Conservation (phyloP, 2,329 filamentous ascomycete species). For the Colletotrichum sp. region DNA sequence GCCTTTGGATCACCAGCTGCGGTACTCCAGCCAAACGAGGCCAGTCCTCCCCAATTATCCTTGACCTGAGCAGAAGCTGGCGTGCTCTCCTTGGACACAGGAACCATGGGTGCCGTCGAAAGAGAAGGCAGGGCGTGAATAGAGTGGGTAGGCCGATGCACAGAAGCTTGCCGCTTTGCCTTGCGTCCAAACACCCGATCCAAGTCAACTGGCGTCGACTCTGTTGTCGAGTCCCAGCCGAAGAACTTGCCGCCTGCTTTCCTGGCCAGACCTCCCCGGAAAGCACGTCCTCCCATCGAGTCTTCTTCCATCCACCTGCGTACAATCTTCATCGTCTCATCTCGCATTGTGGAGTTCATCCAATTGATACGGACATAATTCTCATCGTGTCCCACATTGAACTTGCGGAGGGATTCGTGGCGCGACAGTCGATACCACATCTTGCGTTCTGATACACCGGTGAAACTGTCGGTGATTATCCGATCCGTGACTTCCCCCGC, state of each 20-base stretch:
- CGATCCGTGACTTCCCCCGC: slow-evolving; percentile 45
- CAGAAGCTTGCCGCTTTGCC: slow-evolving; percentile 25
- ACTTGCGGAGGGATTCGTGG: slow-evolving; percentile 60
- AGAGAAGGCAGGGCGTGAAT: slow-evolving; percentile 3
- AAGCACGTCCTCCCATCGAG: slow-evolving; percentile 56
- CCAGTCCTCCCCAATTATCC: slow-evolving; percentile 7
- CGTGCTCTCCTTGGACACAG: slow-evolving; percentile 16
- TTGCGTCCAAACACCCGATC: slow-evolving; percentile 46
- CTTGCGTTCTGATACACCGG: slow-evolving; percentile 61
- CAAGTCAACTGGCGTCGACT: slow-evolving; percentile 53
- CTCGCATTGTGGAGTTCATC: slow-evolving; percentile 56
- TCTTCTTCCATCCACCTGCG: slow-evolving; percentile 71
- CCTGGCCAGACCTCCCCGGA: slow-evolving; percentile 40
- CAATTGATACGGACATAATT: slow-evolving; percentile 65
- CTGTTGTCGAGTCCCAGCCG: slow-evolving; percentile 60
- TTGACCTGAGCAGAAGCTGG: slow-evolving; percentile 24
- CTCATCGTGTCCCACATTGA: slow-evolving; percentile 62
- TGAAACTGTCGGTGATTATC: slow-evolving; percentile 57
- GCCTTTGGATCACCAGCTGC: background rate
- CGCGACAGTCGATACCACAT: slow-evolving; percentile 70
- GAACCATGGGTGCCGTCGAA: background rate
- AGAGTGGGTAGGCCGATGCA: slow-evolving; percentile 25
- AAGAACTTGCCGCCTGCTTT: slow-evolving; percentile 55
- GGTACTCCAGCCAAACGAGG: slow-evolving; percentile 35
- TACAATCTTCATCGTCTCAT: slow-evolving; percentile 61